These are phyloP conservation scores for Saksenaea oblongispora DNA, from an alignment of 371 early-diverging fungal species.

Conservation along the genomic window DNA sequence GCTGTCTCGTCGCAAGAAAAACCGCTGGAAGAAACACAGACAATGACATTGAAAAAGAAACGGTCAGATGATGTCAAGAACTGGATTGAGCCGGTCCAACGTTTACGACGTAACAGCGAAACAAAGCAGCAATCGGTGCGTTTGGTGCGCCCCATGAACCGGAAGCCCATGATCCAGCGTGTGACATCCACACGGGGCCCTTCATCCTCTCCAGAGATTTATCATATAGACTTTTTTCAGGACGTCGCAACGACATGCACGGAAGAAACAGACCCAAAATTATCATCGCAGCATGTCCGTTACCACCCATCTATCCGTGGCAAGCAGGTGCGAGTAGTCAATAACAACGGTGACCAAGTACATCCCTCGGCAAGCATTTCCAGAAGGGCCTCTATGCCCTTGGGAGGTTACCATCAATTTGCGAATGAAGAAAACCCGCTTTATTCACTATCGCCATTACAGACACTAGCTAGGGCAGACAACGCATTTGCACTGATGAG, in stretches of 20 bases:
- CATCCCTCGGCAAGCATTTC: background rate
- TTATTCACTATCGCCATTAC: slow-evolving; percentile 11
- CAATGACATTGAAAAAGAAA: slow-evolving; percentile 28
- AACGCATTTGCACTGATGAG: slow-evolving; percentile 2
- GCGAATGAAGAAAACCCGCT: background rate
- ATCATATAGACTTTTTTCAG: slow-evolving; percentile 40
- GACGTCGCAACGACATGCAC: slow-evolving; percentile 23
- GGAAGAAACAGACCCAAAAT: slow-evolving; percentile 6
- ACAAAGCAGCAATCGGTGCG: slow-evolving; percentile 6
- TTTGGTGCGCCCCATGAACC: background rate
- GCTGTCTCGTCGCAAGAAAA: background rate
- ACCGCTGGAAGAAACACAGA: background rate
- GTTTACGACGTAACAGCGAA: background rate
- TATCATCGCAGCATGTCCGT: slow-evolving; percentile 5
- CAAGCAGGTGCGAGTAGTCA: slow-evolving; percentile 22
- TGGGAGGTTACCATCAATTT: background rate
- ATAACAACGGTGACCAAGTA: background rate
- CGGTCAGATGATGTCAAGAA: slow-evolving; percentile 46
- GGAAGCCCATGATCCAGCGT: slow-evolving; percentile 16
- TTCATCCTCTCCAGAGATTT: slow-evolving; percentile 21
- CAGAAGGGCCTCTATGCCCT: background rate
- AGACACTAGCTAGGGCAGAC: slow-evolving; percentile 14
- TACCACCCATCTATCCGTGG: slow-evolving; percentile 41
- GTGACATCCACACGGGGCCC: background rate
- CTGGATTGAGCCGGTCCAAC: slow-evolving; percentile 28